Base-by-base conservation (phyloP, 805 yeast species). In the Wickerhamia fluorescens region DNA sequence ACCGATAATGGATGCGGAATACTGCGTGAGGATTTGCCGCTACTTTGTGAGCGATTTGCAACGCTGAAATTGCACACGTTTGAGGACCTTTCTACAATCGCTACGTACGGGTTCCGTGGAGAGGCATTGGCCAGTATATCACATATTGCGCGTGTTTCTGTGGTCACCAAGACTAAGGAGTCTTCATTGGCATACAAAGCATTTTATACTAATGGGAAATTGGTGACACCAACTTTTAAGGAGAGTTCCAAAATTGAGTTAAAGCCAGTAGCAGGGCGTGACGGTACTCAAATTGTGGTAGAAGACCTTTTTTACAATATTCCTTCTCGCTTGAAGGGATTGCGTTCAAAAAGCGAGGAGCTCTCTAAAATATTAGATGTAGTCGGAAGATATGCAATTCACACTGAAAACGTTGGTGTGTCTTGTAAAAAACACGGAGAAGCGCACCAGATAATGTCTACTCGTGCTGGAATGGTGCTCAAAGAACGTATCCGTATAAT, bases 111-210 rank as follows among this genome's bases (percentile, higher is more conserved):
- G 4, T 92, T 92, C 51, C 67, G 98, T 31, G 98, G 98, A 10
- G 98, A 92, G 53, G 98, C 98, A 0, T 61, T 92, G 27, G 96
- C 97, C 2, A 78, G 92, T 48, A 88, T 92, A 6, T 86, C 96
- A 0, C 96, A 89, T 47, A 79, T 92, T 13, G 69, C 96, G 0
- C 79, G 87, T 34, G 59, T 92, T 2, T 68, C 85, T 0, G 94
- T 92, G 5, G 68, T 78, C 2, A 84, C 96, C 0, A 87, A 83
- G 53, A 74, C 82, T 0, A 45, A 40, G 5, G 67, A 57, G 1
- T 70, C 77, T 1, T 58, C 68, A 0, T 69, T 85, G 45, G 96
- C 95, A 0, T 80, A 81, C 72, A 73, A 65, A 38, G 71, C 83
- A 1, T 59, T 55, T n/a, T 89, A 78, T 45, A 34, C 68, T 2